Conservation (phyloP, 495 filamentous ascomycete species). For the Sporormia fimetaria region DNA sequence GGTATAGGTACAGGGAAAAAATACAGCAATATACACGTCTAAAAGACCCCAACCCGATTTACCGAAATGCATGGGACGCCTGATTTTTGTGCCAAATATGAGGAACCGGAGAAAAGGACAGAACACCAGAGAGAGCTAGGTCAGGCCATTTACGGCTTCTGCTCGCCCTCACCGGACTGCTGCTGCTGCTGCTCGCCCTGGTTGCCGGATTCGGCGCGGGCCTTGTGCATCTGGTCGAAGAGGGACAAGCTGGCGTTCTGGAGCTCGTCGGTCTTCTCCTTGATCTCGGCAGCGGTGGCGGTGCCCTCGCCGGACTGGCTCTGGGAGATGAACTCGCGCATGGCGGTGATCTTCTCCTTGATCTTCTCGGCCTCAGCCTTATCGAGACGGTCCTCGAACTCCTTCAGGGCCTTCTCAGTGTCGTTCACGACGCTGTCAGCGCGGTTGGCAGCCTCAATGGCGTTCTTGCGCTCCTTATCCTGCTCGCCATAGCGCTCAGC, state of each 20-base stretch:
- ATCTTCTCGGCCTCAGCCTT: conserved; percentile 89
- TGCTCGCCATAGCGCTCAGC: conserved; percentile 90
- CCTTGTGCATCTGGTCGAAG: conserved; percentile 99
- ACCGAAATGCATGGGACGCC: conserved; percentile 22
- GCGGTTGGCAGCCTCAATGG: conserved; percentile 91
- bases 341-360: conserved; percentile 79
- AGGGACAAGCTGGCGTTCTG: conserved; percentile 90
- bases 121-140: conserved; percentile 8
- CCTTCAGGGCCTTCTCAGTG: conserved; percentile 96
- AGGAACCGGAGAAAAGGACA: conserved; percentile 1
- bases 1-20: conserved; percentile 20
- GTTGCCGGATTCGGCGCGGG: conserved; percentile 37
- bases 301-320: conserved; percentile 84
- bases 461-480: conserved; percentile 93
- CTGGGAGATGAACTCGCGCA: conserved; percentile 88
- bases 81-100: conserved; percentile 17
- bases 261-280: conserved; percentile 96
- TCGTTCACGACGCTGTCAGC: conserved; percentile 94
- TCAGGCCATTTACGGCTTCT: conserved; percentile 53
- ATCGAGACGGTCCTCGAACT: conserved; percentile 89
- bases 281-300: conserved; percentile 78
- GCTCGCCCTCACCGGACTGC: conserved; percentile 56
- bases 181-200: conserved; percentile 43
- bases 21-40: conserved; percentile 18
- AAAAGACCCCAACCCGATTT: conserved; percentile 9